Base-by-base conservation (phyloP, 1,139 yeast species). In the Torulaspora globosa region DNA sequence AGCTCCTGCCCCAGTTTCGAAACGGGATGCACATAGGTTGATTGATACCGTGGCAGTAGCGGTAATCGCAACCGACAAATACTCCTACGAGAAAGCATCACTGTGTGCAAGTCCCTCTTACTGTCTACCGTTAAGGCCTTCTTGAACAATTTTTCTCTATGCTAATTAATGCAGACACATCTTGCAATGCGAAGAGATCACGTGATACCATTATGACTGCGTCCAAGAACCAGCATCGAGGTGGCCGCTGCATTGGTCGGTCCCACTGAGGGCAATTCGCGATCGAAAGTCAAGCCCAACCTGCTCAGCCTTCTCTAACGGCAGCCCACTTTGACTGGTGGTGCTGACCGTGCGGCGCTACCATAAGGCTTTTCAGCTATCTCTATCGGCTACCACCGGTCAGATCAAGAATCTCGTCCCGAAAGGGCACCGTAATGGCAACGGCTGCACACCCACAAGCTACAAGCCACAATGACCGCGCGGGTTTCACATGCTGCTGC, bases 1-100 rank as follows among this genome's bases (percentile, higher is more conserved):
- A 52, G 31, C 24, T 46, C 46, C 16, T 26, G 36, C 15, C 49
- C 50, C 32, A 52, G 36, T 33, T 34, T 39, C 16, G 54, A 40
- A 5, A 47, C 45, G 3, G 54, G 56, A 34, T 51, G 54, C 16
- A 47, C 48, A 32, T 34, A 43, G n/a, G 44, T 44, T 7, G 50
- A 39, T 27, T 47, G 48, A 12, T 36, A 31, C 10, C 49, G 43
- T 11, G 30, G 26, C 8, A 36, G 19, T 19, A 36, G 15, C n/a
- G 36, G 11, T n/a, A 36, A 11, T 23, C 34, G 39, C 11, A 21
- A 28, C 21, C 39, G 43, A 30, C 31, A 29, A 10, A 35, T 21
- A 12, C 28, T 35, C 28, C 42, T 42, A 23, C 46, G 41, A 14
- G 43, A 35, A 27, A 46, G 36, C 46, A 43, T 41, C 35, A 34